Base-by-base conservation (phyloP, 1,284 basidiomycete genomes). In the Vanrija pseudolonga region DNA sequence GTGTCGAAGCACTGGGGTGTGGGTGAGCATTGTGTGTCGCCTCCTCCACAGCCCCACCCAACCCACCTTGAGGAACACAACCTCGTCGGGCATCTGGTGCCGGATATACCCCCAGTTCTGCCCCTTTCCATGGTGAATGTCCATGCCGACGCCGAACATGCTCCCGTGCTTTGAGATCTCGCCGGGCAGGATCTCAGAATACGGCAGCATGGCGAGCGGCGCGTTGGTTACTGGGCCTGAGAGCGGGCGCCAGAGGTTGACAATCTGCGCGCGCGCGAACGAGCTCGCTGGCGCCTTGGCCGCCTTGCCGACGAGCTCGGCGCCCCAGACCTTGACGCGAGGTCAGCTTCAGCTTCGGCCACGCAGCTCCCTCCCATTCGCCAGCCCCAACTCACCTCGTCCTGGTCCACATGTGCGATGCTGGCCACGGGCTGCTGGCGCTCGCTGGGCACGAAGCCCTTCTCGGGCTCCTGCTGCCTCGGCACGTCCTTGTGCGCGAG, bases 171-270 rank as follows among this genome's bases (percentile, higher is more conserved):
- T 47, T 20, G 53, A 38, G 43, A 47, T 38, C 20, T 64, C 57
- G 8, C 55, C 55, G 19, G 50, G 24, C 11, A 37, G 26, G 42
- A 68, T 37, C 17, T 56, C 51, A 2, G 38, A 42, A 45, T 51
- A 69, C 42, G 58, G 55, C 32, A 59, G 51, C 45, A 72, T 62
- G 20, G 59, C 61, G 1, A 73, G 59, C 14, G 71, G 71, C 11
- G 70, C 65, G 54, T 72, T 72, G 4, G 67, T 68, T 1, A 71
- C 70, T 0, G 66, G 65, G 19, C 64, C 66, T 59, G n/a, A n/a
- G 26, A 71, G 51, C 0, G 71, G 71, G 32, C 71, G 54, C 71
- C 71, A 73, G 15, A 71, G 50, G 32, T 53, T 53, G 57, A 71
- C 50, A 43, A 71, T 71, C 55, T 66, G 64, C 24, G 47, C 57